These are phyloP conservation scores for Forsythia viridissima DNA, from an alignment of 257 asterid genomes.

Conservation along the genomic window DNA sequence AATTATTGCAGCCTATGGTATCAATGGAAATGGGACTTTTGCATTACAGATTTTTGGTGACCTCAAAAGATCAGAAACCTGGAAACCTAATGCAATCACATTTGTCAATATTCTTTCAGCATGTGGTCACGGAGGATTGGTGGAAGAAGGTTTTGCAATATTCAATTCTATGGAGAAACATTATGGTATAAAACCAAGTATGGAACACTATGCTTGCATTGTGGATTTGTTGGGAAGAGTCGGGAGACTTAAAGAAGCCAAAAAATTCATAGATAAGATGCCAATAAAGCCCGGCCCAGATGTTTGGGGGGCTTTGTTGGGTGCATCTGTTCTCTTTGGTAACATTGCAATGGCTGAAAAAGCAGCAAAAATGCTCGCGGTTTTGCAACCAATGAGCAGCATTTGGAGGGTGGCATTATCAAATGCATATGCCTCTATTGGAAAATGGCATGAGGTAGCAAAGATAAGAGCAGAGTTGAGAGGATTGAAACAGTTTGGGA, in stretches of 20 bases:
- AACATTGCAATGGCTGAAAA: slow-evolving; percentile 35
- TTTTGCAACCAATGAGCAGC: slow-evolving; percentile 36
- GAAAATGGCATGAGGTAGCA: slow-evolving; percentile 39
- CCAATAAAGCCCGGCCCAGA: slow-evolving; percentile 28
- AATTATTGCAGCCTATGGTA: slow-evolving; percentile 46
- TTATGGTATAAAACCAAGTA: slow-evolving; percentile 24
- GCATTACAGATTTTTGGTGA: slow-evolving; percentile 24
- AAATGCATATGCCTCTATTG: slow-evolving; percentile 41
- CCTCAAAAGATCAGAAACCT: slow-evolving; percentile 17
- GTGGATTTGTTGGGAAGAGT: slow-evolving; percentile 52
- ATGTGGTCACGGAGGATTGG: slow-evolving; percentile 45
- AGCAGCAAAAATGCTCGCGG: slow-evolving; percentile 38
- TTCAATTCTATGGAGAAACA: slow-evolving; percentile 32
- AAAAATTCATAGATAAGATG: slow-evolving; percentile 31
- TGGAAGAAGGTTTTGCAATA: slow-evolving; percentile 36
- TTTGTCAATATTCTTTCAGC: slow-evolving; percentile 42
- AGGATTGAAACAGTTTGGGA: slow-evolving; percentile 24
- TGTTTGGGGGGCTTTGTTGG: slow-evolving; percentile 48
- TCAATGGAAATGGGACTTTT: slow-evolving; percentile 36
- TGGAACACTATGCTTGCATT: slow-evolving; percentile 46
- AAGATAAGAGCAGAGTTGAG: slow-evolving; percentile 39
- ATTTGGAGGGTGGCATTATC: slow-evolving; percentile 49
- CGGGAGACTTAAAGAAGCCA: slow-evolving; percentile 44
- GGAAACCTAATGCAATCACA: slow-evolving; percentile 35
- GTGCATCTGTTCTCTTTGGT: slow-evolving; percentile 28